Conservation (phyloP, 805 yeast genomes). For the Candida germanica region DNA sequence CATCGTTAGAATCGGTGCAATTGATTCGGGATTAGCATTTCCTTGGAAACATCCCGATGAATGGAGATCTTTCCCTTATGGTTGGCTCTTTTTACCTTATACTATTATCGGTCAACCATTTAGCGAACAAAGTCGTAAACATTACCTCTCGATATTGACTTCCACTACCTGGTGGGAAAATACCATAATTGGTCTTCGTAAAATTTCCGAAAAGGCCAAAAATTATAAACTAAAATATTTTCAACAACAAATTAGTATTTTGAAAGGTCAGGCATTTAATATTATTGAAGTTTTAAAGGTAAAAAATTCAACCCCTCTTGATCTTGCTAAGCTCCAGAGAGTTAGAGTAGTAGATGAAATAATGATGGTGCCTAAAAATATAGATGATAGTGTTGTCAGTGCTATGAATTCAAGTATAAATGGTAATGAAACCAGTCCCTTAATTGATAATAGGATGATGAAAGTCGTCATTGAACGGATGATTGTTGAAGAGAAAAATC, state of each 20-base stretch:
- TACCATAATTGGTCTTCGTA: slow-evolving; percentile 43
- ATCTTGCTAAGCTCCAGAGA: slow-evolving; percentile 56
- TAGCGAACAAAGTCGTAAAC: slow-evolving; percentile 50
- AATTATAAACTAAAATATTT: slow-evolving; percentile 68
- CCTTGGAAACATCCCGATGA: slow-evolving; percentile 86
- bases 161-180: slow-evolving; percentile 72
- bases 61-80: slow-evolving; percentile 77
- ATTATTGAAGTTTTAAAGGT: slow-evolving; percentile 63
- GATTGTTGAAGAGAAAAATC: slow-evolving; percentile 53
- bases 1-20: slow-evolving; percentile 58
- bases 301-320: slow-evolving; percentile 63
- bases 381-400: slow-evolving; percentile 22
- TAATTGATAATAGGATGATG: slow-evolving; percentile 22
- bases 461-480: slow-evolving; percentile 59
- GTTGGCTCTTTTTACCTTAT: slow-evolving; percentile 70
- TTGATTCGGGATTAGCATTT: slow-evolving; percentile 70
- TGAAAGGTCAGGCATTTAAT: slow-evolving; percentile 77
- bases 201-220: slow-evolving; percentile 50
- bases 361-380: slow-evolving; percentile 49
- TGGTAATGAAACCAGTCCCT: slow-evolving; percentile 1
- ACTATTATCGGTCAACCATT: slow-evolving; percentile 67
- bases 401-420: slow-evolving; percentile 9
- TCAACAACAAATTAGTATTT: slow-evolving; percentile 62
- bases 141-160: slow-evolving; percentile 56
- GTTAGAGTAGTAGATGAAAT: slow-evolving; percentile 59